Conservation (phyloP, 2,329 filamentous ascomycete species). For the Mollisia scopiformis region DNA sequence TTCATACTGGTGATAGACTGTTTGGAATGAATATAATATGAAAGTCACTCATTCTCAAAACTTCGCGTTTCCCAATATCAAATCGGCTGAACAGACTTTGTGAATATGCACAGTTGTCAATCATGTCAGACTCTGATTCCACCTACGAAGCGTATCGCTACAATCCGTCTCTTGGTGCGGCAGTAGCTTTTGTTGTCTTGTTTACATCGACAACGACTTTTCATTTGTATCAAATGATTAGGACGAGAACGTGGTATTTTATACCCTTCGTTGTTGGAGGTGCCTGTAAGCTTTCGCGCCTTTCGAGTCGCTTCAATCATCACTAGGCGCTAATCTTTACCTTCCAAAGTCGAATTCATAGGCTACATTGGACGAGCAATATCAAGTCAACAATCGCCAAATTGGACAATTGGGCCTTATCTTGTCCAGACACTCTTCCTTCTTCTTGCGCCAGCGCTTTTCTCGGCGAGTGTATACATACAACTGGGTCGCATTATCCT, state of each 20-base stretch:
- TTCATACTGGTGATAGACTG: too few species aligned
- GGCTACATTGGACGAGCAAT: conserved; percentile 37
- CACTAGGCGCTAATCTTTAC: neutral
- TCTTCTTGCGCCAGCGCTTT: conserved; percentile 42
- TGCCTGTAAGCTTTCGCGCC: conserved; percentile 28
- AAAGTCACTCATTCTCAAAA: too few species aligned
- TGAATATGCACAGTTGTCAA: neutral
- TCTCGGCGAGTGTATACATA: conserved; percentile 44
- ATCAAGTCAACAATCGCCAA: conserved; percentile 25
- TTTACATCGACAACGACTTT: conserved; percentile 16
- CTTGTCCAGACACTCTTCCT: conserved; percentile 39
- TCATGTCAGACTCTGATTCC: neutral
- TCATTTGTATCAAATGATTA: conserved; percentile 21
- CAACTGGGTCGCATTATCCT: conserved; percentile 42
- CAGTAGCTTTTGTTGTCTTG: conserved; percentile 17
- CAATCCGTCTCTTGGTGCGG: conserved; percentile 20
- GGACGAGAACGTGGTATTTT: conserved; percentile 31
- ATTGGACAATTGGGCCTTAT: conserved; percentile 33
- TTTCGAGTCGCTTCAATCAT: neutral
- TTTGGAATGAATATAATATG: too few species aligned
- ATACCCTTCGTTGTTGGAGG: conserved; percentile 36
- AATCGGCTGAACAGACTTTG: neutral
- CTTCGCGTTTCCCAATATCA: too few species aligned
- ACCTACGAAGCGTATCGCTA: conserved; percentile 17
- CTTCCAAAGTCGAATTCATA: conserved; percentile 39